Evolutionary conservation across 441 rosid species (phyloP), one percentile per base, ranked within the genome.

Genomic region (Erysimum cheiri): DNA sequence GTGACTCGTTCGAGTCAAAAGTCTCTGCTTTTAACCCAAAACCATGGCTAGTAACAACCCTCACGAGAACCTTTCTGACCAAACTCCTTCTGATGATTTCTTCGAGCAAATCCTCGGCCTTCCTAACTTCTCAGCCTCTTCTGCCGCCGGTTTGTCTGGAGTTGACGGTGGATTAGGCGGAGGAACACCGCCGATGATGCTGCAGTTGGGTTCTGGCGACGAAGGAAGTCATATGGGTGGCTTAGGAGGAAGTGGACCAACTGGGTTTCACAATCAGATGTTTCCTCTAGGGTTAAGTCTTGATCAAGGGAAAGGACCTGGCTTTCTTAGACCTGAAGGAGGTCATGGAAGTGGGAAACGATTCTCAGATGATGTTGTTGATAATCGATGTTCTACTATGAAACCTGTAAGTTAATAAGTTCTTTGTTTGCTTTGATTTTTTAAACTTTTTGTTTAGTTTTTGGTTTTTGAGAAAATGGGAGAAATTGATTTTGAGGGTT

Each of bases 261-360:
- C 72, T 29, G 91, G 88, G 43, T 88, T 80, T 81, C 98, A 86
- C 32, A 91, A 89, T 46, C 77, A 80, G 67, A 77, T 81, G 67
- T 95, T 95, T 55, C 99, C 99, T 5, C 58, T 88, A 50, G 97
- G 94, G 6, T 78, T 94, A 74, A 90, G 99, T 82, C 80, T 94
- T 80, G 99, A 94, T 22, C 92, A 90, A 85, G 94, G 98, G 12
- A 90, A 84, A 74, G 96, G 93, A 67, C 74, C 70, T 75, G 88
- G 88, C 37, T 86, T 85, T 77, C 76, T 88, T 71, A 90, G 84
- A 81, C 87, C 87, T 36, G 92, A 90, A 61, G 98, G 84, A 4
- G 91, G 82, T 4, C 88, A 88, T 26, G 96, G 90, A 29, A 90
- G 90, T 52, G 87, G 91, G n/a, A 90, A 85, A 79, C 85, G 90